Evolutionary conservation across 1,284 basidiomycete species (phyloP).

Genomic region (Athelia psychrophila): DNA sequence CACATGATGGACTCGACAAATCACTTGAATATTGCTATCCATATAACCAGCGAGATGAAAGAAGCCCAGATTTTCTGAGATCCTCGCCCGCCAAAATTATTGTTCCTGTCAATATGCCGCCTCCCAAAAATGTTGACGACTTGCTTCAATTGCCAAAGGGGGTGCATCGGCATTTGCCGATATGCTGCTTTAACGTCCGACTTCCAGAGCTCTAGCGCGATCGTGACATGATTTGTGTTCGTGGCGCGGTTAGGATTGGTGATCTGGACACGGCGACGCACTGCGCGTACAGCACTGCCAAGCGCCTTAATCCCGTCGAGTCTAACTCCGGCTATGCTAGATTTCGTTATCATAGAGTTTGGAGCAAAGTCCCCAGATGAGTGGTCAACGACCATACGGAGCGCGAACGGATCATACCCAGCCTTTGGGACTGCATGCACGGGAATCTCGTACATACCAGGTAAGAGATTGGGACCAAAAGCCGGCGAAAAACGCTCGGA

Average conservation of each 20-base stretch:
- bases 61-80: neutral
- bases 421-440: neutral
- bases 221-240: too few relatives aligned
- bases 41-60: neutral
- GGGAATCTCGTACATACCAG: neutral
- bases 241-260: too few relatives aligned
- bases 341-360: neutral
- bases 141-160: neutral
- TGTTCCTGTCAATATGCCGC: neutral
- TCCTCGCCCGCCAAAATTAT: neutral
- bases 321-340: neutral
- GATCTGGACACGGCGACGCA: neutral
- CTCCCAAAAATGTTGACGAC: too few relatives aligned
- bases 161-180: neutral
- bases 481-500: neutral
- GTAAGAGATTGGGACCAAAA: neutral
- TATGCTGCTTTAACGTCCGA: neutral
- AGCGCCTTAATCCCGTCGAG: neutral
- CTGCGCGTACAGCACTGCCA: neutral
- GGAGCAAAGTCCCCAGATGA: neutral
- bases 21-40: neutral
- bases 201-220: neutral
- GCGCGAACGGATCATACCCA: too few relatives aligned
- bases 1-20: neutral
- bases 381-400: neutral